phyloP scores from a whole-genome alignment of 1,139 yeast species.

The Candida sanyaensis region DNA sequence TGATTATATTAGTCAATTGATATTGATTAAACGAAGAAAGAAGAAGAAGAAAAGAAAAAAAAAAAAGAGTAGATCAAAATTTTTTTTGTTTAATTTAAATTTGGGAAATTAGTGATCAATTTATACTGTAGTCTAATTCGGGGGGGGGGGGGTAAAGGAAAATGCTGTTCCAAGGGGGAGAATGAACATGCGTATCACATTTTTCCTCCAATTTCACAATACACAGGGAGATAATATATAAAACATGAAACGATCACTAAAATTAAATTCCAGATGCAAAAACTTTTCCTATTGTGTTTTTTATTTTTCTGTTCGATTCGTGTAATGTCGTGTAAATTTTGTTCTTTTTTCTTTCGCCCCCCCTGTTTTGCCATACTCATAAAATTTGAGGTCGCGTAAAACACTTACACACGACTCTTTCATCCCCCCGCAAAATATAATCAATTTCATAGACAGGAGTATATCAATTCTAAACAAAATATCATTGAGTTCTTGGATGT shows the following conservation, averaged over 20 bases:
- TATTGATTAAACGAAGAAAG: not conserved
- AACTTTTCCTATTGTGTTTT: not conserved
- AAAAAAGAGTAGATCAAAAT: not conserved
- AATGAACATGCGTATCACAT: too few relatives aligned
- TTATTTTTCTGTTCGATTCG: not conserved
- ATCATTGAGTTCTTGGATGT: too few relatives aligned
- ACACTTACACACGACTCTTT: too few relatives aligned
- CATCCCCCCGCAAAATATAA: too few relatives aligned
- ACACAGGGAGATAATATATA: too few relatives aligned
- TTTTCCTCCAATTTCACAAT: too few relatives aligned
- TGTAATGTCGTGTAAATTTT: too few relatives aligned
- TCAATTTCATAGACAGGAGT: too few relatives aligned
- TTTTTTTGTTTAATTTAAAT: not conserved
- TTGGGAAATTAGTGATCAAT: conserved; percentile 3
- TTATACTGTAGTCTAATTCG: not conserved
- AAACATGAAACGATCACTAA: conserved; percentile 3
- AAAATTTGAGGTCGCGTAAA: too few relatives aligned
- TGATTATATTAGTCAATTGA: conserved; percentile 1
- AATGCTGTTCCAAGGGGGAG: too few relatives aligned
- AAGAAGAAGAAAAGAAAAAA: not conserved
- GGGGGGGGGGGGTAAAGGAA: too few relatives aligned
- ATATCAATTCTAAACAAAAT: too few relatives aligned
- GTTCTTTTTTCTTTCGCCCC: not conserved
- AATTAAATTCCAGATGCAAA: not conserved
- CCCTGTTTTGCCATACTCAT: not conserved